These are phyloP conservation scores for Fagus sylvatica DNA, from an alignment of 306 rosid genomes.

Conservation along the genomic window DNA sequence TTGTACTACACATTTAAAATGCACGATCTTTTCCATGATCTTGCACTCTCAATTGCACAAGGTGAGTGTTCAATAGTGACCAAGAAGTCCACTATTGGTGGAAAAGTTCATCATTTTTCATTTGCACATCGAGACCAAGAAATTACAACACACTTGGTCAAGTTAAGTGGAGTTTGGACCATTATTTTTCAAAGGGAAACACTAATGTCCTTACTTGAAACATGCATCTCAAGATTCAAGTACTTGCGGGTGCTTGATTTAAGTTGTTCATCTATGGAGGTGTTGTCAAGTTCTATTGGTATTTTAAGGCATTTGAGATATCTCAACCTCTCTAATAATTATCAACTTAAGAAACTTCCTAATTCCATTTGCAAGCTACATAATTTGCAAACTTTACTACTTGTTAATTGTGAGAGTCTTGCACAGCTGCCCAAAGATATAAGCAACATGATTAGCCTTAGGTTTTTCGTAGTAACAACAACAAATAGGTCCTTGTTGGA, in stretches of 20 bases:
- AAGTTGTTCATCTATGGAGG: conserved; percentile 7
- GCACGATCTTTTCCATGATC: too few species aligned
- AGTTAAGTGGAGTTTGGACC: too few species aligned
- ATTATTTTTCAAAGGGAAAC: too few species aligned
- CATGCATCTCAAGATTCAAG: not conserved
- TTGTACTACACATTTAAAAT: too few species aligned
- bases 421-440: conserved; percentile 23
- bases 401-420: conserved; percentile 17
- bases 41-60: too few species aligned
- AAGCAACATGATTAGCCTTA: conserved; percentile 27
- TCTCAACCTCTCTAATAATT: not conserved
- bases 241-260: conserved; percentile 23
- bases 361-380: conserved; percentile 32
- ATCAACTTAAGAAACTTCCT: conserved; percentile 11
- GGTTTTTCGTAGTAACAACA: conserved; percentile 20
- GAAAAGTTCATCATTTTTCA: not conserved
- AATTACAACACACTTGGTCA: not conserved
- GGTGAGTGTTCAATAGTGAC: too few species aligned
- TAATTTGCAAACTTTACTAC: conserved; percentile 23
- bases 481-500: conserved; percentile 3
- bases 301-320: conserved; percentile 20
- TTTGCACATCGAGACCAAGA: not conserved
- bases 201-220: not conserved
- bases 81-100: not conserved
- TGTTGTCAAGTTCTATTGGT: conserved; percentile 13